These are phyloP conservation scores for Sporothrix euskadiensis DNA, from an alignment of 2,329 filamentous ascomycete species.

Conservation along the genomic window DNA sequence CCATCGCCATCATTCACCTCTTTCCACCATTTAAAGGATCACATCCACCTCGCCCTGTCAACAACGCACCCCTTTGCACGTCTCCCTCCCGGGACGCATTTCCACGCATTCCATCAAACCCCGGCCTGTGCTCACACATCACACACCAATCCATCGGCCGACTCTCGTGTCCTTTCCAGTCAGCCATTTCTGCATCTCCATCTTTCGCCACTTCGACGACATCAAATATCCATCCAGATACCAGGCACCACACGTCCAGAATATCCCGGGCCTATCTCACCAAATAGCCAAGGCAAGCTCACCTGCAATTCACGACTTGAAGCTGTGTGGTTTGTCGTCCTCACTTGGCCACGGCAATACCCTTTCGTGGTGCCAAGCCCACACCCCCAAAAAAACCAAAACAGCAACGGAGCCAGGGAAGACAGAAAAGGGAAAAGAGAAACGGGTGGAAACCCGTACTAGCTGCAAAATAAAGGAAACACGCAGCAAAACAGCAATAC, in stretches of 20 bases:
- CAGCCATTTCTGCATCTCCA: background rate
- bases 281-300: background rate
- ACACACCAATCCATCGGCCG: background rate
- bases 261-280: background rate
- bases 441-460: slow-evolving; percentile 14
- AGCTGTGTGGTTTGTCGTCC: background rate
- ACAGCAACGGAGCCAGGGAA: slow-evolving; percentile 20
- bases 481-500: background rate
- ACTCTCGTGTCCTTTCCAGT: background rate
- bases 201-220: background rate
- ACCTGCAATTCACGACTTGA: background rate
- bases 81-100: slow-evolving; percentile 5
- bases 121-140: background rate
- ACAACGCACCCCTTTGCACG: background rate
- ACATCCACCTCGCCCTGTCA: background rate
- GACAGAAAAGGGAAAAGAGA: background rate
- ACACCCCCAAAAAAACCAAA: slow-evolving; percentile 19
- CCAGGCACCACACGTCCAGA: background rate
- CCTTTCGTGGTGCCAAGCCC: slow-evolving; percentile 21
- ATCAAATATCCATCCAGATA: background rate
- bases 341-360: slow-evolving; percentile 17
- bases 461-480: slow-evolving; percentile 11
- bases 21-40: too few species aligned
- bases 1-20: background rate
- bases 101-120: slow-evolving; percentile 9